Base-by-base conservation (phyloP, 257 asterid genomes). In the Solanum verrucosum region DNA sequence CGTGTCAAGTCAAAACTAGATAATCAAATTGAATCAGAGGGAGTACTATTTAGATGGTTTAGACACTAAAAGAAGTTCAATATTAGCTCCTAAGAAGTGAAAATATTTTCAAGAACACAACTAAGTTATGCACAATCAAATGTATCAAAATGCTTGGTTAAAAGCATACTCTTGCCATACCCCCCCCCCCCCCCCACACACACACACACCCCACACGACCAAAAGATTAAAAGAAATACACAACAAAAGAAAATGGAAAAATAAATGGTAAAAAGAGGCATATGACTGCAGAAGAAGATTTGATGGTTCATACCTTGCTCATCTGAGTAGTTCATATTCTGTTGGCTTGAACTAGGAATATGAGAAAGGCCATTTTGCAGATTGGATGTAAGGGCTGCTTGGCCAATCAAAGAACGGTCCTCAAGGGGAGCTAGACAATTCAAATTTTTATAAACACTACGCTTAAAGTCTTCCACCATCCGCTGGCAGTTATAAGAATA, bases 381-480 rank as follows among this genome's bases (percentile, higher is more conserved):
- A 84, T 90, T 89, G 52, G 91, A 89, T 87, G 91, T 60, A 72
- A 87, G 93, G 93, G 91, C 82, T 67, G 78, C 60, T 67, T 85
- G 35, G 40, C 81, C 90, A 87, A 79, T 83, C 56, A 89, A 18
- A 44, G 93, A 89, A 6, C 87, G 93, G 38, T 92, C 94, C 77
- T 88, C 88, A 87, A 93, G 40, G 21, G 90, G 90, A 89, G 91
- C 90, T 92, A 93, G 90, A n/a, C 88, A 89, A 4, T 44, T 23
- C 84, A 86, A 72, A 89, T 94, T 94, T 84, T 77, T 89, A 86
- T 94, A 95, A 73, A 91, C 96, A 75, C 31, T 75, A 73, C 77
- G 91, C 90, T 93, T 96, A 90, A 91, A 87, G 20, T 87, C 88
- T 60, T 96, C 96, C 86, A 94, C 95, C 91, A 89, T 21, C 35